These are phyloP conservation scores for Cordyceps farinosa DNA, from an alignment of 2,329 filamentous ascomycete genomes.

Conservation along the genomic window DNA sequence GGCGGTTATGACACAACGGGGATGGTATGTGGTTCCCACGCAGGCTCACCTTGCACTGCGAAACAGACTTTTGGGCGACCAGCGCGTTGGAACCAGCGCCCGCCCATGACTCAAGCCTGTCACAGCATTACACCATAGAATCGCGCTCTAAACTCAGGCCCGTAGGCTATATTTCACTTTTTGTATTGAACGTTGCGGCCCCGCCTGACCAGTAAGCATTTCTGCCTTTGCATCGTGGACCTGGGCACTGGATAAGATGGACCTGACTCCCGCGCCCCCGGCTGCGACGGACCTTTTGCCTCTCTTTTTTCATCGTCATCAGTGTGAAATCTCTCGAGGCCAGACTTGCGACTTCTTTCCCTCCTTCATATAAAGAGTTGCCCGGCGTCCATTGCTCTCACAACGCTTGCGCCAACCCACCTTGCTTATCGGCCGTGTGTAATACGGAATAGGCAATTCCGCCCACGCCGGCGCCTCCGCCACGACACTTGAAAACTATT, in stretches of 20 bases:
- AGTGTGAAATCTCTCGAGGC: neutral
- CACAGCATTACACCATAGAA: neutral
- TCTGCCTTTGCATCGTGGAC: conserved; percentile 17
- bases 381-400: neutral
- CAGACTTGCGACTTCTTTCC: neutral
- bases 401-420: neutral
- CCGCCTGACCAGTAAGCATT: conserved; percentile 16
- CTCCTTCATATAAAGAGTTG: neutral
- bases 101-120: conserved; percentile 7
- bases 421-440: neutral
- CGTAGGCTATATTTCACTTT: neutral
- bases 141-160: neutral
- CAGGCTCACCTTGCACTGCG: neutral
- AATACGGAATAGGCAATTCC: conserved; percentile 13
- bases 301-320: neutral
- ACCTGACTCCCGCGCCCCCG: neutral
- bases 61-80: neutral
- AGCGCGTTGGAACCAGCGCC: neutral
- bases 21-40: neutral
- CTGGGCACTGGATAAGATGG: conserved; percentile 17
- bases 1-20: neutral
- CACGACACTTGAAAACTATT: neutral
- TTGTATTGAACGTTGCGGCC: neutral
- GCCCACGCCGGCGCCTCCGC: neutral
- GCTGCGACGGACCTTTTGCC: neutral